A percentile compares a stretch with the other conserved stretches of the same genome.
Evolutionary conservation across 306 rosid genomes (phyloP).

Genomic region (Trifolium fragiferum): DNA sequence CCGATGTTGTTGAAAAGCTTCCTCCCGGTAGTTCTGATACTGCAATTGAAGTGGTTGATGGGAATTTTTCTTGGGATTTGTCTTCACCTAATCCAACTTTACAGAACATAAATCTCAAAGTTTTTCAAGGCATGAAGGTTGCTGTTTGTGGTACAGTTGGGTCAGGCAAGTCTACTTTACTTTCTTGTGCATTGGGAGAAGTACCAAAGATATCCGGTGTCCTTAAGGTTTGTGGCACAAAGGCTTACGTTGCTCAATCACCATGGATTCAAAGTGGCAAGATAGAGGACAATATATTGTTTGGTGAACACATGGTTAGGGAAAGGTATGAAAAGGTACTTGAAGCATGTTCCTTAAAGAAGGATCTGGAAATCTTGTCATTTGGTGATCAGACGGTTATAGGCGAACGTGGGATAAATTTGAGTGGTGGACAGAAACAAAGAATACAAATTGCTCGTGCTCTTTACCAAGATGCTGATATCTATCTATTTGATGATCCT

Average conservation of each 20-base stretch:
- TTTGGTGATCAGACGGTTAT: constrained; percentile 89
- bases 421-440: constrained; percentile 96
- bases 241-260: constrained; percentile 90
- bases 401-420: constrained; percentile 93
- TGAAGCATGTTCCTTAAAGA: constrained; percentile 80
- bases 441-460: constrained; percentile 92
- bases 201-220: constrained; percentile 76
- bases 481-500: constrained; percentile 92
- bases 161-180: constrained; percentile 81
- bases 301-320: constrained; percentile 76
- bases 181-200: constrained; percentile 84
- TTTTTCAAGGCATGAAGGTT: constrained; percentile 52
- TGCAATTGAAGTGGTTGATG: constrained; percentile 51
- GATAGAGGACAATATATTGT: constrained; percentile 80
- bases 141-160: constrained; percentile 67
- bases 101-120: constrained; percentile 43
- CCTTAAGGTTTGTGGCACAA: constrained; percentile 75
- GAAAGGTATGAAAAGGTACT: constrained; percentile 76
- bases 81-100: constrained; percentile 45
- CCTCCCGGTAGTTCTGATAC: constrained; percentile 47
- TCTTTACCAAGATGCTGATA: constrained; percentile 84
- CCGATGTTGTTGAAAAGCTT: constrained; percentile 52
- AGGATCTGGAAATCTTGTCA: constrained; percentile 77
- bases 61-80: constrained; percentile 60
- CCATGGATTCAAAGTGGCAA: constrained; percentile 96